Conservation (phyloP, 805 yeast genomes). For the Kodamaea jinghongensis region DNA sequence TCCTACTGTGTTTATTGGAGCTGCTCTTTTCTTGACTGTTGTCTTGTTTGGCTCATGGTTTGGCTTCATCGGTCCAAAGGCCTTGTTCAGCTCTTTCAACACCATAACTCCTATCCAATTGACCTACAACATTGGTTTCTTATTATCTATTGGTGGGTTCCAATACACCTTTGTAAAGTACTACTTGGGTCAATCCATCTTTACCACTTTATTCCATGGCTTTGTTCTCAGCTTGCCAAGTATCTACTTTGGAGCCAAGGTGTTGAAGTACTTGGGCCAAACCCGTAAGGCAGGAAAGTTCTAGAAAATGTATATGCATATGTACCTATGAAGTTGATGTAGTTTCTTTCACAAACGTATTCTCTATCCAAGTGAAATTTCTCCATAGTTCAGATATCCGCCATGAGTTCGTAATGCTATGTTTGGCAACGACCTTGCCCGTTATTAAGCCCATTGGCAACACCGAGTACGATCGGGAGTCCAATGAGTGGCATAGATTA, state of each 20-base stretch:
- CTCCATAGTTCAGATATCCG: slow-evolving; percentile 4
- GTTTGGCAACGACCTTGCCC: slow-evolving; percentile 81
- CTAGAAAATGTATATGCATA: slow-evolving; percentile 8
- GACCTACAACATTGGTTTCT: slow-evolving; percentile 43
- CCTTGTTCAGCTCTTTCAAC: slow-evolving; percentile 34
- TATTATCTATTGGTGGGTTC: slow-evolving; percentile 45
- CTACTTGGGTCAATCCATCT: slow-evolving; percentile 58
- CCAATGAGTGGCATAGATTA: slow-evolving; percentile 80
- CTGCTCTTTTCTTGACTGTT: slow-evolving; percentile 40
- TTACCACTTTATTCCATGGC: slow-evolving; percentile 50
- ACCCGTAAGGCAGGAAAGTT: slow-evolving; percentile 29
- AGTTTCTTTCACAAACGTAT: slow-evolving; percentile 34
- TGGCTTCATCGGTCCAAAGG: slow-evolving; percentile 22
- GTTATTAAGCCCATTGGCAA: slow-evolving; percentile 83
- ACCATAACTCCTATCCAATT: slow-evolving; percentile 33
- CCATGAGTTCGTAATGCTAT: slow-evolving; percentile 49
- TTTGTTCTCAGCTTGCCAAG: slow-evolving; percentile 52
- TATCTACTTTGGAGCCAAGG: slow-evolving; percentile 62
- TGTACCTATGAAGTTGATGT: slow-evolving; percentile 1
- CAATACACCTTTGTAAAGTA: slow-evolving; percentile 58
- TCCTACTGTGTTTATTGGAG: slow-evolving; percentile 50
- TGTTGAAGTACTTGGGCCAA: slow-evolving; percentile 47
- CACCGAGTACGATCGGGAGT: slow-evolving; percentile 86
- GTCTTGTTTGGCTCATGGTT: slow-evolving; percentile 47
- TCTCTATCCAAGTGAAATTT: slow-evolving; percentile 54